Evolutionary conservation across 805 yeast genomes (phyloP).

Genomic region (Myxozyma vanderwaltii): DNA sequence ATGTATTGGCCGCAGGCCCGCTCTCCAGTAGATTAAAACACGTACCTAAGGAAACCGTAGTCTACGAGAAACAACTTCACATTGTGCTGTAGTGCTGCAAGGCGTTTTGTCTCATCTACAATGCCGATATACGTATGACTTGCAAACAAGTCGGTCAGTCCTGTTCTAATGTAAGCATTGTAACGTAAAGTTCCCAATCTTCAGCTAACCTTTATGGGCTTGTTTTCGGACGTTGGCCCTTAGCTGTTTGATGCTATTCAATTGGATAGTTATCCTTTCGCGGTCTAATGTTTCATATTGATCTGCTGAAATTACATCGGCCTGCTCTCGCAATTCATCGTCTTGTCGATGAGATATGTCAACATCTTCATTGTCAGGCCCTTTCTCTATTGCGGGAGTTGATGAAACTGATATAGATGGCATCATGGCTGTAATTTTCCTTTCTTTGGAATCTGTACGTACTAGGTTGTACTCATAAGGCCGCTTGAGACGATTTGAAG

Average conservation of each 20-base stretch:
- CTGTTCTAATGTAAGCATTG: slow-evolving; percentile 34
- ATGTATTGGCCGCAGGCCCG: neutral
- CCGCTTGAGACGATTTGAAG: neutral
- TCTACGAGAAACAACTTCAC: slow-evolving; percentile 77
- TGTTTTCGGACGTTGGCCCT: slow-evolving; percentile 43
- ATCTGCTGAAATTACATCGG: neutral
- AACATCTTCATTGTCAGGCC: neutral
- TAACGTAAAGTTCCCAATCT: neutral
- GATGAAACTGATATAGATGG: neutral
- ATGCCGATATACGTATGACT: slow-evolving; percentile 78
- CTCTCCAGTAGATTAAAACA: neutral
- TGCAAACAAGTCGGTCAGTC: slow-evolving; percentile 66
- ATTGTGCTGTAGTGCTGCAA: slow-evolving; percentile 84
- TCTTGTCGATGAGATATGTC: neutral
- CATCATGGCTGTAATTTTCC: slow-evolving; percentile 51
- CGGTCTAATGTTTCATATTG: slow-evolving; percentile 15
- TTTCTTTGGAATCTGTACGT: slow-evolving; percentile 48
- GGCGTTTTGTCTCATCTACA: slow-evolving; percentile 67
- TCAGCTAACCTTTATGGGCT: slow-evolving; percentile 17
- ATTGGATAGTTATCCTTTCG: slow-evolving; percentile 47
- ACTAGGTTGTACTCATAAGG: slow-evolving; percentile 28
- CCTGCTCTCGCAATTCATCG: neutral
- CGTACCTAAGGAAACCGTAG: slow-evolving; percentile 62
- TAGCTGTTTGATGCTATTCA: slow-evolving; percentile 62
- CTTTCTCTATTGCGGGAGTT: neutral